Evolutionary conservation across 805 yeast species (phyloP), one percentile per base, ranked within the genome.

Genomic region (Monosporozyma aerobia): DNA sequence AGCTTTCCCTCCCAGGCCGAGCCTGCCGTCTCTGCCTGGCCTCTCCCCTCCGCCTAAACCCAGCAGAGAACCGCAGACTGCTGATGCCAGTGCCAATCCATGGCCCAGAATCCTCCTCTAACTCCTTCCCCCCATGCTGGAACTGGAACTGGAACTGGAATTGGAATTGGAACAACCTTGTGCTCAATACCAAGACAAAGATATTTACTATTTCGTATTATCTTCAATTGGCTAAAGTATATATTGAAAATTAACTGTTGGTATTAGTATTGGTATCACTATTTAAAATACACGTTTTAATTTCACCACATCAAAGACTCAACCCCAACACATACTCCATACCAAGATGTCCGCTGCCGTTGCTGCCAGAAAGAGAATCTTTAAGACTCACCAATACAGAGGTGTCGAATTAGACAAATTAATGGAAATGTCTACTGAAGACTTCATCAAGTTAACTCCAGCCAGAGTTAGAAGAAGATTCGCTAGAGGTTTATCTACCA

Each of bases 391-490:
- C 87, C 84, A 96, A 68, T 94, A 81, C 96, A 90, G 94, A 78
- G 99, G 99, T 77, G 96, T 94, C 73, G 97, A 90, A 76, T 86
- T 94, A 73, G 85, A 85, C 72, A 89, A 92, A 74, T 83, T 94
- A 73, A 81, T 92, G 74, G 94, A 87, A 77, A 80, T 92, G 83
- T 80, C 88, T 76, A 87, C 90, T 70, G 97, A 92, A 81, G 97
- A 94, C 72, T 94, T 94, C 79, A 85, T 92, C 77, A 87, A 92
- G 77, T 82, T 94, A 74, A 89, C 96, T 73, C 89, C 86, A 73
- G 95, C 99, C 72, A 89, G 99, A 82, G 97, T 92, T 74, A 92
- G 98, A 86, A 88, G 99, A 88, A 90, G 96, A 86, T 89, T 92
- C 80, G 87, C 90, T 77, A 87, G 96, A 81, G 98, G 98, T 81